A percentile compares a stretch with the other conserved stretches of the same genome.
Conservation (phyloP, 805 yeast species). For the Martiniozyma abietophila region DNA sequence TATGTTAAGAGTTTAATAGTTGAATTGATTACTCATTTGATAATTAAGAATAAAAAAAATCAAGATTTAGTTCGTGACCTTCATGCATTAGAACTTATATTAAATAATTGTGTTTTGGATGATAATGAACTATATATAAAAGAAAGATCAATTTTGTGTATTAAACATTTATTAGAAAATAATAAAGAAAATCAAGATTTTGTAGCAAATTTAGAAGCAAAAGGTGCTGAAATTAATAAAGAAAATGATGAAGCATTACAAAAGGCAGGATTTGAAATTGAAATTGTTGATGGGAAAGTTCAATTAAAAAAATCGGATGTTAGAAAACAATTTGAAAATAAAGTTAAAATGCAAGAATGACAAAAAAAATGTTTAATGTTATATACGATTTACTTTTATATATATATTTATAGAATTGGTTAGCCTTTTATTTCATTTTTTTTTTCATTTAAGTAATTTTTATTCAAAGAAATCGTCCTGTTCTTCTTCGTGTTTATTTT, state of each 20-base stretch:
- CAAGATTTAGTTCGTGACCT: conserved; percentile 61
- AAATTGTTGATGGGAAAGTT: conserved; percentile 64
- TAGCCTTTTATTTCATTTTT: too few relatives aligned
- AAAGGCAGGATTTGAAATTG: conserved; percentile 71
- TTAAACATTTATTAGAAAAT: conserved; percentile 54
- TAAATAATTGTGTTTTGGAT: conserved; percentile 80
- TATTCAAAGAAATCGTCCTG: conserved; percentile 30
- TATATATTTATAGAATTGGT: too few relatives aligned
- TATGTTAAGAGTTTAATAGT: conserved; percentile 56
- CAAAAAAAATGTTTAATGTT: too few relatives aligned
- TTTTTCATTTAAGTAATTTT: too few relatives aligned
- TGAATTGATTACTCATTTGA: conserved; percentile 54
- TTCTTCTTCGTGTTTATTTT: conserved; percentile 15
- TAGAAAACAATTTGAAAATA: conserved; percentile 6
- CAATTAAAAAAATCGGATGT: conserved; percentile 31
- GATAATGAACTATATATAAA: conserved; percentile 81
- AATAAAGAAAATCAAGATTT: conserved; percentile 68
- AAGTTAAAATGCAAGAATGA: too few relatives aligned
- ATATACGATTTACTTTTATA: too few relatives aligned
- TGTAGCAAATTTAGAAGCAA: conserved; percentile 71
- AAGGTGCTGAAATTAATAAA: conserved; percentile 49
- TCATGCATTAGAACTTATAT: conserved; percentile 61
- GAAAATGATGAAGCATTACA: conserved; percentile 34
- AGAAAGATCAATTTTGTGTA: conserved; percentile 74
- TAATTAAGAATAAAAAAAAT: conserved; percentile 38